These are phyloP conservation scores for Cyberlindnera lachancei DNA, from an alignment of 805 yeast species.

Conservation along the genomic window DNA sequence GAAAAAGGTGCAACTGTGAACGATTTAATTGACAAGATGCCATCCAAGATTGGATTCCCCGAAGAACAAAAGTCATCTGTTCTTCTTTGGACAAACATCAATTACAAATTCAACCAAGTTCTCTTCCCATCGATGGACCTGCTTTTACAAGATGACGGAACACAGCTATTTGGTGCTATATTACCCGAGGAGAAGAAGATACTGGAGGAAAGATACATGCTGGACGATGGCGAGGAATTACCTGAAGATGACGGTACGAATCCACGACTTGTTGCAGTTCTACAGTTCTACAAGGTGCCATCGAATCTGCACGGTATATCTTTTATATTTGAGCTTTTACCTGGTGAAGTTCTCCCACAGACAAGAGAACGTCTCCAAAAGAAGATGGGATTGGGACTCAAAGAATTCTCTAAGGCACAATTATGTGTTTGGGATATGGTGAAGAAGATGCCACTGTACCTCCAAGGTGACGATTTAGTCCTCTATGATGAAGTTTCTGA, in stretches of 20 bases:
- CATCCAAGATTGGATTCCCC: constrained; percentile 44
- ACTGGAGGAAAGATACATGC: constrained; percentile 12
- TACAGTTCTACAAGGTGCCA: constrained; percentile 70
- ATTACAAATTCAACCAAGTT: constrained; percentile 29
- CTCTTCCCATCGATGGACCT: constrained; percentile 30
- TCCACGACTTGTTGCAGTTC: constrained; percentile 48
- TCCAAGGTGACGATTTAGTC: constrained; percentile 38
- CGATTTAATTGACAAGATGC: constrained; percentile 48
- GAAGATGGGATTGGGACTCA: constrained; percentile 68
- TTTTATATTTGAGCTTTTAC: constrained; percentile 64
- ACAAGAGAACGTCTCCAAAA: constrained; percentile 63
- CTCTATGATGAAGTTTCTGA: constrained; percentile 48
- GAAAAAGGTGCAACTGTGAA: constrained; percentile 51
- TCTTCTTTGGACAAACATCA: constrained; percentile 48
- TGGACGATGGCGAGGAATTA: constrained; percentile 9
- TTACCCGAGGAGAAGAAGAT: constrained; percentile 29
- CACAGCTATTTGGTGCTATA: constrained; percentile 38
- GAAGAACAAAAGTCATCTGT: constrained; percentile 39
- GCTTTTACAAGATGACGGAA: constrained; percentile 29
- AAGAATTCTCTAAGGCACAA: constrained; percentile 70
- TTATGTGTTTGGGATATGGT: constrained; percentile 32
- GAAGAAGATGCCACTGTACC: constrained; percentile 30
- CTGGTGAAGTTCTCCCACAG: constrained; percentile 55
- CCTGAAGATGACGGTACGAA: constrained; percentile 5
- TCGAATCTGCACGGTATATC: constrained; percentile 74